Base-by-base conservation (phyloP, 352 stramenopile genomes). In the Vaucheria bursata region DNA sequence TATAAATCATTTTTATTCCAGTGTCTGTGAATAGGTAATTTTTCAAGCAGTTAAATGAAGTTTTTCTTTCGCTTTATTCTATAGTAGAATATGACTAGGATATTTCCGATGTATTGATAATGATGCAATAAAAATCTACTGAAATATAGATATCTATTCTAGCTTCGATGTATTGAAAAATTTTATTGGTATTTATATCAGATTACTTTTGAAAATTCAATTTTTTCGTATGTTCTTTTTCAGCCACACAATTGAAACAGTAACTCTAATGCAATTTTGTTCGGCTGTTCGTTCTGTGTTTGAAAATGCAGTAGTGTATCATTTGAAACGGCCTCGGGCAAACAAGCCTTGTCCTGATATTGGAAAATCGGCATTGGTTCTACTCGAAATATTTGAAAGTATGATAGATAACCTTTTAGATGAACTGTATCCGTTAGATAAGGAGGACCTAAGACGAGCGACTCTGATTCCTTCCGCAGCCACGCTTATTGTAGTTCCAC, bases 401-500 rank as follows among this genome's bases (percentile, higher is more conserved):
- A 25, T 25, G 25, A 59, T 59, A 25, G 45, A 12, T 25, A 25
- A 18, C 12, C 45, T 59, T 12, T 12, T 59, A 25, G 45, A 59
- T 12, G 12, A 59, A 25, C 45, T 59, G 45, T 12, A 12, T 12
- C 45, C 45, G 12, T 18, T 25, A 59, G 45, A 59, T 25, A 59
- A 25, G 45, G 12, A 25, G 12, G 45, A 12, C 25, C 12, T 25
- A 25, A 12, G 45, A 12, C 45, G 12, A 12, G 45, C 45, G 45
- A 25, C 45, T 12, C 45, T 59, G 45, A 59, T 25, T n/a, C n/a
- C n/a, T n/a, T n/a, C n/a, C n/a, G n/a, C n/a, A n/a, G n/a, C n/a
- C n/a, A n/a, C n/a, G n/a, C 76, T 81, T 4, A 77, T 81, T 53
- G 76, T 81, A 31, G 76, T 81, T 34, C 76, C 76, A 64, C 76